A percentile compares a stretch with the other conserved stretches of the same genome.
Evolutionary conservation across 306 rosid species (phyloP).

Genomic region (Quercus robur): DNA sequence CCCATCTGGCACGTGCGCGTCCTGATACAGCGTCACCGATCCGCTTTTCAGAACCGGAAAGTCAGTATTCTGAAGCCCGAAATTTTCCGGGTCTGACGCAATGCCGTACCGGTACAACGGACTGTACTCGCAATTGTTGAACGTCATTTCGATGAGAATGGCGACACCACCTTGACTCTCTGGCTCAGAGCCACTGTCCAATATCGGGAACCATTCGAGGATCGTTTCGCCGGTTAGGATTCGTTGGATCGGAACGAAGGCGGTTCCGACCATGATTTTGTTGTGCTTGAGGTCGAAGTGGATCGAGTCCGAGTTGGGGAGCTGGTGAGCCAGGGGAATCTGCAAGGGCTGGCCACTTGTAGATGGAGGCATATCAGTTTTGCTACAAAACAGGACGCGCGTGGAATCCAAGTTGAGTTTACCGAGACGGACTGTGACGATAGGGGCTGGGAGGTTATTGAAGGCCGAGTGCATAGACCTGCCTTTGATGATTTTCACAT

Average conservation of each 20-base stretch:
- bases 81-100: conserved; percentile 40
- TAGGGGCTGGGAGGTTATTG: conserved; percentile 67
- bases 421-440: conserved; percentile 78
- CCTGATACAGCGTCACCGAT: conserved; percentile 82
- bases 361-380: conserved; percentile 50
- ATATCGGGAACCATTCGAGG: conserved; percentile 75
- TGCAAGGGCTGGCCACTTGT: conserved; percentile 69
- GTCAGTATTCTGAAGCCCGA: conserved; percentile 51
- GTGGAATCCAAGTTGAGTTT: conserved; percentile 86
- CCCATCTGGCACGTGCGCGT: conserved; percentile 72
- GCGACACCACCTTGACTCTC: conserved; percentile 67
- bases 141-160: conserved; percentile 66
- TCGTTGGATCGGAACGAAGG: conserved; percentile 50
- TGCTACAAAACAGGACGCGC: conserved; percentile 29
- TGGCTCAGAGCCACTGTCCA: conserved; percentile 54
- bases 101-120: conserved; percentile 40
- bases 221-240: conserved; percentile 53
- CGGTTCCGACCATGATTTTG: conserved; percentile 83
- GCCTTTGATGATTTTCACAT: conserved; percentile 58
- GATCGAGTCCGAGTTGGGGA: conserved; percentile 34
- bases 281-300: conserved; percentile 75
- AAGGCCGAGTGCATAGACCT: no score
- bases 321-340: conserved; percentile 85
- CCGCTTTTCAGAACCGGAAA: conserved; percentile 78
- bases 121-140: conserved; percentile 68